Evolutionary conservation across 257 asterid species (phyloP).

Genomic region (Cordia subcordata): DNA sequence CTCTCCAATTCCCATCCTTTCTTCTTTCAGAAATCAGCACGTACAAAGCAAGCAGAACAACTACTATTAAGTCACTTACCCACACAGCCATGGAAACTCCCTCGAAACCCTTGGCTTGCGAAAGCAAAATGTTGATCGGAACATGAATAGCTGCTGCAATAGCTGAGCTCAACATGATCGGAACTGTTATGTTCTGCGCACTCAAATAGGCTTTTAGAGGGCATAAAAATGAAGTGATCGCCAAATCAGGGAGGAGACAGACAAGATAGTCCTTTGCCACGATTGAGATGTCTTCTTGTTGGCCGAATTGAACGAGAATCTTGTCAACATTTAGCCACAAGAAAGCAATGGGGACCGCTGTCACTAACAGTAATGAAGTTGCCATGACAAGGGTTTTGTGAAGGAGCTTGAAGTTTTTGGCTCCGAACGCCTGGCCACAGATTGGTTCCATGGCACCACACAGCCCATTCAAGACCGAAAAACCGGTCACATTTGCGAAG

Average conservation of each 20-base stretch:
- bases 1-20: constrained; percentile 42
- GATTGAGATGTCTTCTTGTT: constrained; percentile 51
- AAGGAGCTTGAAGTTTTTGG: constrained; percentile 67
- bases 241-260: constrained; percentile 68
- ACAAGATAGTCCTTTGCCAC: constrained; percentile 48
- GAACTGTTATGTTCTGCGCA: constrained; percentile 54
- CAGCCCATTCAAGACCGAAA: constrained; percentile 67
- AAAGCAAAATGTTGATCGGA: constrained; percentile 50
- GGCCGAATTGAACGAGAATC: constrained; percentile 64
- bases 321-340: constrained; percentile 76
- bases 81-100: constrained; percentile 85
- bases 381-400: constrained; percentile 75
- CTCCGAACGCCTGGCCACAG: constrained; percentile 94
- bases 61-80: constrained; percentile 53
- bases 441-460: constrained; percentile 85
- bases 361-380: constrained; percentile 30
- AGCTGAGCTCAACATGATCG: constrained; percentile 70
- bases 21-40: constrained; percentile 34
- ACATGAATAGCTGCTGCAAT: constrained; percentile 55
- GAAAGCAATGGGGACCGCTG: constrained; percentile 51
- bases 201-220: constrained; percentile 72
- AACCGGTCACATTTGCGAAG: constrained; percentile 73
- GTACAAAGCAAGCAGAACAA: constrained; percentile 32
- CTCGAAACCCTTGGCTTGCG: constrained; percentile 45
- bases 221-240: constrained; percentile 47